Base-by-base conservation (phyloP, 306 rosid species). In the Rosa lucieae region DNA sequence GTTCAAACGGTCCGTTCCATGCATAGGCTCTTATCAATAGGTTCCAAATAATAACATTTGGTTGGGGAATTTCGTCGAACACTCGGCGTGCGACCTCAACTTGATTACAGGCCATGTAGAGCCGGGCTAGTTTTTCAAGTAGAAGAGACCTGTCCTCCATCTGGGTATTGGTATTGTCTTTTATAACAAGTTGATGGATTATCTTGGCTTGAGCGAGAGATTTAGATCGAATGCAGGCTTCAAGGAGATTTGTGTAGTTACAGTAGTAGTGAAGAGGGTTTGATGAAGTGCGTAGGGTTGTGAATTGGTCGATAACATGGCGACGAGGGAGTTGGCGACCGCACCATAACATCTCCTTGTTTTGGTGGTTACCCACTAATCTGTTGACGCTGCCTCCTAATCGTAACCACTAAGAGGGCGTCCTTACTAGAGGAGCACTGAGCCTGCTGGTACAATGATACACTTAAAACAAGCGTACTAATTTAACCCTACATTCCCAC, bases 1-100 rank as follows among this genome's bases (percentile, higher is more conserved):
- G 29, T 21, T 70, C 42, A 26, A 59, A 62, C 23, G 84, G 81
- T 12, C 80, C 81, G 5, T 70, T 72, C 84, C 84, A 81, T 3
- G 84, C 81, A 32, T 70, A 76, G 8, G 77, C 81, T 76, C 73
- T 49, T 20, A 81, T 81, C 48, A 81, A 21, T 12, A 81, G 80
- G 81, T 81, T 81, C 68, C 73, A 81, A 5, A 81, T 14, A 10
- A 76, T 49, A 42, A 62, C 77, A 71, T 76, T 81, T 48, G 84
- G 81, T 14, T 62, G 59, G 63, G 84, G 67, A 81, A 81, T 81
- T 76, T 81, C 53, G 35, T 76, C 84, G 68, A 81, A 81, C 84
- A 81, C 49, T 40, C 39, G 67, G 78, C 46, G 59, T 29, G 81
- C 84, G 40, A 70, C 59, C n/a, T 81, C 56, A 29, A 76, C 56